These are phyloP conservation scores for Calonectria honghensis DNA, from an alignment of 2,329 filamentous ascomycete species.

Conservation along the genomic window DNA sequence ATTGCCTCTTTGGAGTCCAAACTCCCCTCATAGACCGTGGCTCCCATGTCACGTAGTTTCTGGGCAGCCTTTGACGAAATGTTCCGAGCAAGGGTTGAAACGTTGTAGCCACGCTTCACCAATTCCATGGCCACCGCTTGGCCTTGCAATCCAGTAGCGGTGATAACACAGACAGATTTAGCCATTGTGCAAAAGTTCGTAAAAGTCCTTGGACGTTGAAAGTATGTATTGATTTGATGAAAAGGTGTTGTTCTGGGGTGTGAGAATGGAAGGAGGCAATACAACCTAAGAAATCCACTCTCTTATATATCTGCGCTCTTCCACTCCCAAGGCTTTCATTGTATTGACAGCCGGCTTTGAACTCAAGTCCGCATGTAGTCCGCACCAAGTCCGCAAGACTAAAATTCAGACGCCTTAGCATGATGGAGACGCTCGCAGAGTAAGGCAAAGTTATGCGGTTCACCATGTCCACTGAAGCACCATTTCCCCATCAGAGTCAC, in stretches of 20 bases:
- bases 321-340: background rate
- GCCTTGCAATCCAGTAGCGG: background rate
- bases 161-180: background rate
- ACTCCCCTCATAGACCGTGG: background rate
- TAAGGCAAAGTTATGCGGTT: background rate
- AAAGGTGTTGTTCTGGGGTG: background rate
- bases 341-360: background rate
- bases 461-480: background rate
- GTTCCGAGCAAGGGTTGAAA: background rate
- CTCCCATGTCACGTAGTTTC: background rate
- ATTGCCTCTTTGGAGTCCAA: conserved; percentile 9
- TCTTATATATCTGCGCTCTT: background rate
- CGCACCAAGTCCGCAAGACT: background rate
- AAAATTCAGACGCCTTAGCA: background rate
- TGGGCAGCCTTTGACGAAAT: background rate
- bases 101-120: background rate
- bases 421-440: too few species aligned
- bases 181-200: background rate
- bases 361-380: background rate
- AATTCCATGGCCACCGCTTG: background rate
- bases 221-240: background rate
- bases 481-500: background rate
- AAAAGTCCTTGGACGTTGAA: background rate
- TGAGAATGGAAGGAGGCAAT: background rate
- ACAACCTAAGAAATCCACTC: background rate